Evolutionary conservation across 75 land plant genomes (phyloP).

Genomic region (Pinus taeda): DNA sequence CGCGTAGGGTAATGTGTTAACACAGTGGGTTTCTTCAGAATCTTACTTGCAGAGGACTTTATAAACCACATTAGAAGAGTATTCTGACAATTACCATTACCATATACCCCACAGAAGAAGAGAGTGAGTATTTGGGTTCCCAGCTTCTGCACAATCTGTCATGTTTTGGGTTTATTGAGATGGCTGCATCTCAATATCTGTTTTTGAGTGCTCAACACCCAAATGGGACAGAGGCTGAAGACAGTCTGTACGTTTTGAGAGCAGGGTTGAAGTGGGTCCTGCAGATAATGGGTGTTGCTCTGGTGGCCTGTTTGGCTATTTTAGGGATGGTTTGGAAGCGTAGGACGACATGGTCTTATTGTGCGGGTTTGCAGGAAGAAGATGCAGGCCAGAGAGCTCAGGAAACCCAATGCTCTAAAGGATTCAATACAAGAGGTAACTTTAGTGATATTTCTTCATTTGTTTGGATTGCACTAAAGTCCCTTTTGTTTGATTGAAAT

Average conservation of each 20-base stretch:
- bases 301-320: neutral
- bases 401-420: constrained; percentile 10
- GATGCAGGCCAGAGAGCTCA: constrained; percentile 24
- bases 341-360: neutral
- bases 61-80: too few species aligned
- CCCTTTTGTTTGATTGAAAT: neutral
- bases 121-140: too few species aligned
- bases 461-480: neutral
- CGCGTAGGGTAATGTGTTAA: too few species aligned
- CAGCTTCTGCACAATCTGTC: neutral
- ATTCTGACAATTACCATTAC: too few species aligned
- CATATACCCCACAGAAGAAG: too few species aligned
- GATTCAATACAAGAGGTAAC: too few species aligned
- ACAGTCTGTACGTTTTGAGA: too few species aligned
- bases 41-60: too few species aligned
- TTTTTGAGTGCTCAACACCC: neutral
- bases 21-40: too few species aligned
- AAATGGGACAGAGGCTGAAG: neutral
- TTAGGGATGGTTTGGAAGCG: neutral
- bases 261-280: neutral
- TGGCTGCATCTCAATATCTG: neutral
- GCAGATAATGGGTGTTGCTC: neutral
- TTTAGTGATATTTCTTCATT: too few species aligned
- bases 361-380: constrained; percentile 8
- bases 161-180: neutral